Percentiles rank a stretch among this genome's conserved stretches.
These are phyloP conservation scores for Phytopythium vexans DNA, from an alignment of 352 stramenopile species.

Conservation along the genomic window DNA sequence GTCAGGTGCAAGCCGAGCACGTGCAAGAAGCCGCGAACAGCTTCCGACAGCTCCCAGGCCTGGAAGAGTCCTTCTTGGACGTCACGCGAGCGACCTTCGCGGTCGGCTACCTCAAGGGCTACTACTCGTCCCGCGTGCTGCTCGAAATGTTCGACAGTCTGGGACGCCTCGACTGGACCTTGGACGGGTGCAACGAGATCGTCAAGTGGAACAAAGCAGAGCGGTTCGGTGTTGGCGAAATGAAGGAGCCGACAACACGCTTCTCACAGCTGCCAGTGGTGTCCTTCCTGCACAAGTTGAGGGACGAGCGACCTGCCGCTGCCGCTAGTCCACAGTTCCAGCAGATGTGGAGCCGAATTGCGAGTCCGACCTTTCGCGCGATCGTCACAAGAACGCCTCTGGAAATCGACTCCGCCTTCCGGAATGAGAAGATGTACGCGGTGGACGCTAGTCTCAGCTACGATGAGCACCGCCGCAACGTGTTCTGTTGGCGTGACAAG, in stretches of 20 bases:
- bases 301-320: neutral
- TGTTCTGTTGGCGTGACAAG: conserved; percentile 33
- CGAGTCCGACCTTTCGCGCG: conserved; percentile 25
- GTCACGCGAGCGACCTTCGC: neutral
- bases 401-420: conserved; percentile 12
- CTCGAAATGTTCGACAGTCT: neutral
- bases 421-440: conserved; percentile 24
- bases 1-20: neutral
- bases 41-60: neutral
- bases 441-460: conserved; percentile 18
- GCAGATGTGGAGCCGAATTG: conserved; percentile 10
- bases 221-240: neutral
- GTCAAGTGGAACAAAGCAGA: conserved; percentile 1
- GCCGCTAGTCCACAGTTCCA: neutral
- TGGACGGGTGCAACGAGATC: neutral
- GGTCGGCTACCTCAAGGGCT: neutral
- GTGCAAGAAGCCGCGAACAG: conserved; percentile 2
- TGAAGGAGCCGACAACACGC: neutral
- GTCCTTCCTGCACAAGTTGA: conserved; percentile 1
- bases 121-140: neutral
- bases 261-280: neutral
- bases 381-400: conserved; percentile 32
- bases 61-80: neutral
- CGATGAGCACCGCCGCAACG: conserved; percentile 29
- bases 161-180: neutral